Evolutionary conservation across 192 early-diverging fungal genomes (phyloP), one percentile per base, ranked within the genome.

Genomic region (Backusella australiensis): DNA sequence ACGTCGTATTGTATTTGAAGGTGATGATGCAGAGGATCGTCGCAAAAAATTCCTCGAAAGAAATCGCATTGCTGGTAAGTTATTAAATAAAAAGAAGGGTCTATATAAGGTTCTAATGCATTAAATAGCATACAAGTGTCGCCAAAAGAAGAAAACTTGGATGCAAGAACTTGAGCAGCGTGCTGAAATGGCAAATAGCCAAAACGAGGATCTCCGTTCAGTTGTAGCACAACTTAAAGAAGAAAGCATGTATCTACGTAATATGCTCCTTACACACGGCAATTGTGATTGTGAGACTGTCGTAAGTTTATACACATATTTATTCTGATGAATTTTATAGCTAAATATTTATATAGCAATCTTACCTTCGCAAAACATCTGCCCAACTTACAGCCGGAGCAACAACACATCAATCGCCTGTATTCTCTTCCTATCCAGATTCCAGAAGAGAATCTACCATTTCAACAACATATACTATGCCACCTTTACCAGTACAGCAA

Each of bases 111-210:
- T 8, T 68, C 67, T 68, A 36, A 26, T 14, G 9, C 9, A 3
- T 29, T 71, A 17, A 6, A n/a, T 42, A 77, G 81, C 81, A 46
- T 82, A 69, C 34, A 82, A 82, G 34, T 82, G 81, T 34, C 73
- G 81, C 42, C 81, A 82, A 59, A 82, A 82, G 74, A 82, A 82
- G 59, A 82, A 82, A 70, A 76, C 53, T 3, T 82, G 81, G 81
- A 78, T 78, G 74, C 73, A 78, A 67, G 72, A 82, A 19, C 69
- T 82, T 46, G 81, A 82, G 23, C 49, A 74, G 26, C 77, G 68
- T 11, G 74, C 81, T 9, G 81, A 82, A 5, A 44, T 78, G 29
- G 65, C 71, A 2, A 72, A 36, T 4, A 67, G 72, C 35, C 81
- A 71, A 15, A 78, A 82, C 35, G 75, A 78, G 35, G 74, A 74